A percentile compares a stretch with the other conserved stretches of the same genome.
Evolutionary conservation across 805 yeast genomes (phyloP).

Genomic region (Candida alai): DNA sequence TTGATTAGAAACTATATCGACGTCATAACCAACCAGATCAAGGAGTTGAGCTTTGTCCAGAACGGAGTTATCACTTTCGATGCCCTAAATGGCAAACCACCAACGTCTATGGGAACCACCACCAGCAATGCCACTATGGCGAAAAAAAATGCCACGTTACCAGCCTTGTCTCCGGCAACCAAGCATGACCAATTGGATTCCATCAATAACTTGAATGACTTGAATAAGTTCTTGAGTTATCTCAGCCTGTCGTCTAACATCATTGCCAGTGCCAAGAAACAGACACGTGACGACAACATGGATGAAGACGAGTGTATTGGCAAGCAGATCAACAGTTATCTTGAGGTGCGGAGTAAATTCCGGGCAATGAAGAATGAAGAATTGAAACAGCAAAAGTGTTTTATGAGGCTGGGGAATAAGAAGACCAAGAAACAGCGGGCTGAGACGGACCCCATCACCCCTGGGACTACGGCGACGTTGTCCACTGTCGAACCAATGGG

Average conservation of each 20-base stretch:
- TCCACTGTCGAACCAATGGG: too few relatives aligned
- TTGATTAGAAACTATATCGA: conserved; percentile 40
- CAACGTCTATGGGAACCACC: not conserved
- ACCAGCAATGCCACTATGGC: not conserved
- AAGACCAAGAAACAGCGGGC: not conserved
- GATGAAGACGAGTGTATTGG: conserved; percentile 15
- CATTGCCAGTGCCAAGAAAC: conserved; percentile 37
- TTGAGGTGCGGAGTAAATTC: conserved; percentile 18
- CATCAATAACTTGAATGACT: conserved; percentile 36
- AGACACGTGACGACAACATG: conserved; percentile 4
- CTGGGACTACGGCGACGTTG: conserved; percentile 1
- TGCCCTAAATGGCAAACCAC: conserved; percentile 21
- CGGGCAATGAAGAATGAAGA: conserved; percentile 10
- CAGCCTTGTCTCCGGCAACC: not conserved
- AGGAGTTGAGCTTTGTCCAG: conserved; percentile 39
- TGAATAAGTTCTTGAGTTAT: conserved; percentile 37
- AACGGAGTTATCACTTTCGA: conserved; percentile 43
- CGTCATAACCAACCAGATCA: conserved; percentile 38
- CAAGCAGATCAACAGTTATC: conserved; percentile 21
- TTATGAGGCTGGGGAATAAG: not conserved
- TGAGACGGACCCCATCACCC: not conserved
- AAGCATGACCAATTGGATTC: conserved; percentile 33
- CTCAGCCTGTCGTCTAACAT: conserved; percentile 34
- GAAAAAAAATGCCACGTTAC: conserved; percentile 8
- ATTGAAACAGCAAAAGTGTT: conserved; percentile 3